Conservation (phyloP, 305 asterid species). For the Solanum aculeatissimum region DNA sequence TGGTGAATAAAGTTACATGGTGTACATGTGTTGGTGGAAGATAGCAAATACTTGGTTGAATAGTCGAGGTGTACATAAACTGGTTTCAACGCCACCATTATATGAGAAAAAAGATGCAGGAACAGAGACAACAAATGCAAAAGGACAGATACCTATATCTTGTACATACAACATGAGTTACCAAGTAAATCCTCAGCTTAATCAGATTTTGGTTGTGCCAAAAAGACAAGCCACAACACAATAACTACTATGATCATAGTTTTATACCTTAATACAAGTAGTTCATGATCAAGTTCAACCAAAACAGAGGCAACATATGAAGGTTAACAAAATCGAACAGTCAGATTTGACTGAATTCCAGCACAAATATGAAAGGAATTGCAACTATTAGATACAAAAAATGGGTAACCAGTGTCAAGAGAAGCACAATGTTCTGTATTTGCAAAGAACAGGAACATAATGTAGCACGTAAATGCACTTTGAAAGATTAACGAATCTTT, state of each 20-base stretch:
- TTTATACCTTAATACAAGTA: background rate
- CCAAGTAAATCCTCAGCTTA: background rate
- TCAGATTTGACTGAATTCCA: background rate
- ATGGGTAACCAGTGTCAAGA: background rate
- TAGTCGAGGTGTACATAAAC: background rate
- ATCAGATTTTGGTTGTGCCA: background rate
- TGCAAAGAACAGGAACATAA: background rate
- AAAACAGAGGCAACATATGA: background rate
- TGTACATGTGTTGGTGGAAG: background rate
- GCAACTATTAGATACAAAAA: background rate
- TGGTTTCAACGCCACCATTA: background rate
- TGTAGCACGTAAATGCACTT: background rate
- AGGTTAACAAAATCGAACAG: background rate
- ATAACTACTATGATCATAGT: background rate
- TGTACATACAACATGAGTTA: no score
- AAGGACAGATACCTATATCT: background rate
- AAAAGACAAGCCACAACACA: background rate
- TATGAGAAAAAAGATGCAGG: background rate
- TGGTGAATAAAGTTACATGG: background rate
- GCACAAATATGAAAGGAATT: background rate
- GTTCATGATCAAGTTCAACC: background rate
- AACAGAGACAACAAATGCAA: background rate
- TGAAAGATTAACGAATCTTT: background rate
- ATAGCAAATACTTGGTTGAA: background rate
- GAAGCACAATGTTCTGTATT: background rate